Evolutionary conservation across 108 stramenopile genomes (phyloP).

Genomic region (Nannochloropsis granulata): DNA sequence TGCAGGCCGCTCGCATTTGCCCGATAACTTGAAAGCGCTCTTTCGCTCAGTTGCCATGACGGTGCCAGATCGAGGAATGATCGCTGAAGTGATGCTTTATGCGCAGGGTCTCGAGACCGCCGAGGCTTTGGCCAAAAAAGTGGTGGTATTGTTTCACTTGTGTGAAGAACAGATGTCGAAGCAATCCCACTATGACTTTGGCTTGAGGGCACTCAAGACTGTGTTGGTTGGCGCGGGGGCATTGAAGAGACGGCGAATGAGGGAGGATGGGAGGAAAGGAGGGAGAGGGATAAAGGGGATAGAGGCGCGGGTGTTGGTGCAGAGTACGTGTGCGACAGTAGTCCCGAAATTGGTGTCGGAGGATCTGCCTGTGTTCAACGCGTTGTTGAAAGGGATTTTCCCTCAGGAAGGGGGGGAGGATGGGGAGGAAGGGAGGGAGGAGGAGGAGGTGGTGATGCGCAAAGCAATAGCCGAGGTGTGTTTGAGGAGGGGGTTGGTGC

Average conservation of each 20-base stretch:
- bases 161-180: slow-evolving; percentile 76
- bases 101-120: slow-evolving; percentile 93
- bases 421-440: neutral
- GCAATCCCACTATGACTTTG: slow-evolving; percentile 96
- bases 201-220: slow-evolving; percentile 74
- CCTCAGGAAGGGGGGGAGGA: slow-evolving; percentile 23
- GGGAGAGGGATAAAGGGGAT: neutral
- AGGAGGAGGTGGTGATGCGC: slow-evolving; percentile 22
- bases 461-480: slow-evolving; percentile 53
- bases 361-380: slow-evolving; percentile 63
- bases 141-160: slow-evolving; percentile 80
- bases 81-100: slow-evolving; percentile 97
- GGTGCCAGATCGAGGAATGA: slow-evolving; percentile 79
- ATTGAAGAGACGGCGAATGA: slow-evolving; percentile 29
- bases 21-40: slow-evolving; percentile 93
- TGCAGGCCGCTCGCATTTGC: slow-evolving; percentile 93
- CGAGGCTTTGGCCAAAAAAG: slow-evolving; percentile 65
- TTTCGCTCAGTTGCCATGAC: slow-evolving; percentile 98
- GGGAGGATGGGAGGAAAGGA: too few relatives aligned
- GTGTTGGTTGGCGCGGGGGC: slow-evolving; percentile 42
- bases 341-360: slow-evolving; percentile 88
- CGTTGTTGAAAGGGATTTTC: slow-evolving; percentile 72
- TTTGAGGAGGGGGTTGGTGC: slow-evolving; percentile 39
- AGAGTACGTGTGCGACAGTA: slow-evolving; percentile 74
- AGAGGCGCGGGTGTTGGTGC: slow-evolving; percentile 53